Conservation (phyloP, 805 yeast species). For the Saccharomycopsis lassenensis region DNA sequence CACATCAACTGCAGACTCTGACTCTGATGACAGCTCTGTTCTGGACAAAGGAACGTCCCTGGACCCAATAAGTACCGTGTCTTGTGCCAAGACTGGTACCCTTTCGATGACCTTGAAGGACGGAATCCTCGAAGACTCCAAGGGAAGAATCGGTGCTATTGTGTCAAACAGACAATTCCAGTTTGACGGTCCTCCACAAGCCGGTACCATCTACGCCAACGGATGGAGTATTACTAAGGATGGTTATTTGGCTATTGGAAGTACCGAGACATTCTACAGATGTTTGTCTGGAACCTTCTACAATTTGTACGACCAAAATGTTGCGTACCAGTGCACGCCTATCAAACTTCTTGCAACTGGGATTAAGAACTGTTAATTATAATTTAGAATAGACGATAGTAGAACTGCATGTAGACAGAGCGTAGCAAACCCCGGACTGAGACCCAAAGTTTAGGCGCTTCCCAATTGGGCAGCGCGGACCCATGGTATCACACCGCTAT, state of each 20-base stretch:
- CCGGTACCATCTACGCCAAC: conserved; percentile 51
- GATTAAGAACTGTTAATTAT: conserved; percentile 10
- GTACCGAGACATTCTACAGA: conserved; percentile 46
- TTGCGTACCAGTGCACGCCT: conserved; percentile 45
- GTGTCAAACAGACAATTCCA: conserved; percentile 70
- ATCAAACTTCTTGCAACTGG: conserved; percentile 24
- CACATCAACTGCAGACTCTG: conserved; percentile 1
- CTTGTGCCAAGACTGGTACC: conserved; percentile 34
- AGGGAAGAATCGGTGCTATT: conserved; percentile 58
- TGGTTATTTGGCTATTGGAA: conserved; percentile 49
- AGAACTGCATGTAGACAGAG: too few relatives aligned
- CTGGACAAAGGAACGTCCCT: background rate
- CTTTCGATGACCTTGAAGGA: conserved; percentile 40
- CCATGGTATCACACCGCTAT: too few relatives aligned
- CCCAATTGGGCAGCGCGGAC: too few relatives aligned
- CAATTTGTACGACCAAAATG: conserved; percentile 49
- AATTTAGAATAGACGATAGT: too few relatives aligned
- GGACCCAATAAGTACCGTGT: conserved; percentile 20
- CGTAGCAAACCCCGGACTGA: too few relatives aligned
- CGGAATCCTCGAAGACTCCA: conserved; percentile 40
- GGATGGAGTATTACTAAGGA: conserved; percentile 49
- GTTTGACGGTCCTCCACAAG: conserved; percentile 72
- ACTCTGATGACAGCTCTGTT: background rate
- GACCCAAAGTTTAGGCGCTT: too few relatives aligned
- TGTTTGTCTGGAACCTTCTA: conserved; percentile 58